A percentile compares a stretch with the other conserved stretches of the same genome.
phyloP scores from a whole-genome alignment of 192 early-diverging fungal genomes.

The Linnemannia zychae region DNA sequence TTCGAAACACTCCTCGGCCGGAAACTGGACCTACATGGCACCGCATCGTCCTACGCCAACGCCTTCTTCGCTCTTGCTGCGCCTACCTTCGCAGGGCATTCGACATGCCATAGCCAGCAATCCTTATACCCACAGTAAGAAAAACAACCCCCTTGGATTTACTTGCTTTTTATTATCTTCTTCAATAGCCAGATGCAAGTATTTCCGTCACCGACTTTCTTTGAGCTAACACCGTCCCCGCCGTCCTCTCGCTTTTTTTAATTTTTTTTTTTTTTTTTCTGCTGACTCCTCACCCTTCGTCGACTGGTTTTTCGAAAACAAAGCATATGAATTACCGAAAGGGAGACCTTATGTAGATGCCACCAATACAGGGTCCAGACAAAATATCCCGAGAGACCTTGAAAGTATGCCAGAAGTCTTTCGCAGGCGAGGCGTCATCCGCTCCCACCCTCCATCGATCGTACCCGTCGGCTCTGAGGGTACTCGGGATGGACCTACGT shows the following conservation, averaged over 20 bases:
- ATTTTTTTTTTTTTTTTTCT: too few species aligned
- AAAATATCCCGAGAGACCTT: constrained; percentile 41
- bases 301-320: neutral
- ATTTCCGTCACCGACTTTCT: neutral
- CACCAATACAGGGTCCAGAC: constrained; percentile 21
- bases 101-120: neutral
- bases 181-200: neutral
- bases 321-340: neutral
- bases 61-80: neutral
- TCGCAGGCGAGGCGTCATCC: constrained; percentile 43
- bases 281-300: neutral
- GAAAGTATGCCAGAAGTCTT: constrained; percentile 45
- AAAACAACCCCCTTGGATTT: neutral
- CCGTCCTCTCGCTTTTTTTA: neutral
- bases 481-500: neutral
- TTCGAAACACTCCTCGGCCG: neutral
- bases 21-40: constrained; percentile 4
- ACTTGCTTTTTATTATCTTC: neutral
- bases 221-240: neutral
- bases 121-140: constrained; percentile 5
- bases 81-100: neutral
- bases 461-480: neutral
- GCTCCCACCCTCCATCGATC: constrained; percentile 14
- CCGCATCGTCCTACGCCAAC: neutral
- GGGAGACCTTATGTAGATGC: neutral